Evolutionary conservation across 2,329 filamentous ascomycete species (phyloP), one percentile per base, ranked within the genome.

Genomic region (Verticillium tricorpus): DNA sequence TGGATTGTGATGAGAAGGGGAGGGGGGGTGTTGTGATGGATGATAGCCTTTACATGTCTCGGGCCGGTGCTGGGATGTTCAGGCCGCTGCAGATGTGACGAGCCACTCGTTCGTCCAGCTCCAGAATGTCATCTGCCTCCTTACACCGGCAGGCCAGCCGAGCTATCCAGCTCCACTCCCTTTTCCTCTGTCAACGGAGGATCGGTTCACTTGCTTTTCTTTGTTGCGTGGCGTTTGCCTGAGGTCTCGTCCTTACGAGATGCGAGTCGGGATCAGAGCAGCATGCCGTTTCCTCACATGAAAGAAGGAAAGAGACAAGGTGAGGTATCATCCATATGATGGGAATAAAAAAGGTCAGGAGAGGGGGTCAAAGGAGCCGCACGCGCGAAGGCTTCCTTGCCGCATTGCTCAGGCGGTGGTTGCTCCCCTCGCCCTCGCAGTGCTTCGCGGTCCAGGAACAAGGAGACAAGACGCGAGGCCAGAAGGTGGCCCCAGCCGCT

Each of bases 11-110:
- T 28, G 57, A 58, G 25, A 25, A 60, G 14, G 55, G 31, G 19
- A 19, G 55, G 22, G 22, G 50, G 50, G 60, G 17, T 50, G 40
- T 50, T 50, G 40, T 50, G 40, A 50, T 50, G 40, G 40, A 50
- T 50, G 40, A 50, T 50, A 37, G 59, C 17, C 52, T 60, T 52
- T 39, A 54, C 31, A 61, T 61, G 60, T 61, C 60, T 61, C 60
- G 60, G 60, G 55, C 54, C 31, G 8, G 45, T 34, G 22, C 55
- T 50, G 59, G 52, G 28, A 15, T 34, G 28, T 63, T 64, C 64
- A 62, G 59, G 57, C 64, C 62, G 64, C 57, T 57, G 63, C 66
- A 66, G 63, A 64, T 67, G 62, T 63, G 58, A 64, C 63, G 58
- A 54, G 32, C 40, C 58, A 35, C 67, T 69, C 68, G 40, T 50